Conservation (phyloP, 2,329 filamentous ascomycete species). For the Phialophora macrospora region DNA sequence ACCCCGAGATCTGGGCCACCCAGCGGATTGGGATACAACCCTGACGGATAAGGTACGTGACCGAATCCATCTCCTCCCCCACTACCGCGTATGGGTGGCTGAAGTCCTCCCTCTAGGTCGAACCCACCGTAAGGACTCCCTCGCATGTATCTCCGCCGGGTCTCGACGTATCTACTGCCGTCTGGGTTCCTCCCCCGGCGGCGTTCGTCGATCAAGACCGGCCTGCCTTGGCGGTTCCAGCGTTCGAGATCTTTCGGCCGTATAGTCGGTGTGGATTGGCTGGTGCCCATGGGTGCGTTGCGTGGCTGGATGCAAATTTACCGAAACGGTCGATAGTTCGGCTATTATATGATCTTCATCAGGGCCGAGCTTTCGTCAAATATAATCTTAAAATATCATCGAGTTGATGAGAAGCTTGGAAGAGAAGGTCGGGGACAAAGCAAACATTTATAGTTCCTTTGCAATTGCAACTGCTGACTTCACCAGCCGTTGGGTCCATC, state of each 20-base stretch:
- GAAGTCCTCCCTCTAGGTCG: neutral
- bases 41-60: neutral
- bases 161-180: neutral
- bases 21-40: neutral
- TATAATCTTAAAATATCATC: neutral
- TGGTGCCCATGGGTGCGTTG: neutral
- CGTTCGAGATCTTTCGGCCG: slow-evolving; percentile 5
- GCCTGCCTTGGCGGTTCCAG: neutral
- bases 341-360: neutral
- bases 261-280: neutral
- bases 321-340: neutral
- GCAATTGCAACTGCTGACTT: neutral
- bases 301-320: neutral
- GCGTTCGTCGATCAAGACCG: neutral
- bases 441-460: neutral
- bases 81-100: neutral
- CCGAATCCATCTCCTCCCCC: neutral
- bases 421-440: neutral
- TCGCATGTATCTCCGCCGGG: neutral
- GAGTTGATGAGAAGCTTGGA: neutral
- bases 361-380: neutral
- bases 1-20: slow-evolving; percentile 1
- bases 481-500: neutral
- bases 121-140: neutral
- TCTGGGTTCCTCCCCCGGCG: neutral